Evolutionary conservation across 805 yeast genomes (phyloP).

Genomic region (Saccharomycopsis fermentans): DNA sequence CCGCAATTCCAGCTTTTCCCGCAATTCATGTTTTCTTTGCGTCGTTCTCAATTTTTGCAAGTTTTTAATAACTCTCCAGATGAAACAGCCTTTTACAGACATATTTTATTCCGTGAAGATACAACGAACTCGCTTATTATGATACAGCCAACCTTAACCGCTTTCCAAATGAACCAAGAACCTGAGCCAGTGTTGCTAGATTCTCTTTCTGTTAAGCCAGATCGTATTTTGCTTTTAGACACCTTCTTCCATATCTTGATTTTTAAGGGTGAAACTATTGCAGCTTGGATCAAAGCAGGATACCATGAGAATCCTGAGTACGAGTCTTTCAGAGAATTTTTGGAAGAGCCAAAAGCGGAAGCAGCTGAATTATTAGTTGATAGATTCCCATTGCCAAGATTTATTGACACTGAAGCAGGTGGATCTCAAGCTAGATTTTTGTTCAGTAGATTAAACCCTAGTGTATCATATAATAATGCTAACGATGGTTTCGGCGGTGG

Average conservation of each 20-base stretch:
- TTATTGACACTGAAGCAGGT: slow-evolving; percentile 65
- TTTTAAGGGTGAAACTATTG: slow-evolving; percentile 55
- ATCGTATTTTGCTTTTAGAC: slow-evolving; percentile 48
- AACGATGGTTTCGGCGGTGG: slow-evolving; percentile 23
- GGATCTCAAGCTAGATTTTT: slow-evolving; percentile 68
- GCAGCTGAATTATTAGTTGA: slow-evolving; percentile 57
- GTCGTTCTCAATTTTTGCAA: slow-evolving; percentile 56
- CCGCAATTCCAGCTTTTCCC: slow-evolving; percentile 46
- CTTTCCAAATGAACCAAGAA: slow-evolving; percentile 41
- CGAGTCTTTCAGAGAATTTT: slow-evolving; percentile 46
- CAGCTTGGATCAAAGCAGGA: slow-evolving; percentile 56
- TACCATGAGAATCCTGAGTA: slow-evolving; percentile 55
- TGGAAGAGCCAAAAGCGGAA: slow-evolving; percentile 52
- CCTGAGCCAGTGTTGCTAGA: slow-evolving; percentile 58
- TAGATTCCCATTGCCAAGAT: slow-evolving; percentile 62
- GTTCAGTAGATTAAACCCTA: slow-evolving; percentile 60
- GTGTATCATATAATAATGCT: slow-evolving; percentile 39
- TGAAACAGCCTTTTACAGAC: slow-evolving; percentile 58
- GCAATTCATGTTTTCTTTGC: slow-evolving; percentile 55
- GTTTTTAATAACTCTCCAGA: slow-evolving; percentile 65
- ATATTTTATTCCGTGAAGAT: slow-evolving; percentile 52
- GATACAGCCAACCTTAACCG: slow-evolving; percentile 60
- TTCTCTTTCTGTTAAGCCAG: slow-evolving; percentile 49
- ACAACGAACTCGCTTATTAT: slow-evolving; percentile 48
- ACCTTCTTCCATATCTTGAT: slow-evolving; percentile 63